Percentiles rank a stretch among this genome's conserved stretches.
phyloP scores from a whole-genome alignment of 345 rosid genomes.

The Anastatica hierochuntica region DNA sequence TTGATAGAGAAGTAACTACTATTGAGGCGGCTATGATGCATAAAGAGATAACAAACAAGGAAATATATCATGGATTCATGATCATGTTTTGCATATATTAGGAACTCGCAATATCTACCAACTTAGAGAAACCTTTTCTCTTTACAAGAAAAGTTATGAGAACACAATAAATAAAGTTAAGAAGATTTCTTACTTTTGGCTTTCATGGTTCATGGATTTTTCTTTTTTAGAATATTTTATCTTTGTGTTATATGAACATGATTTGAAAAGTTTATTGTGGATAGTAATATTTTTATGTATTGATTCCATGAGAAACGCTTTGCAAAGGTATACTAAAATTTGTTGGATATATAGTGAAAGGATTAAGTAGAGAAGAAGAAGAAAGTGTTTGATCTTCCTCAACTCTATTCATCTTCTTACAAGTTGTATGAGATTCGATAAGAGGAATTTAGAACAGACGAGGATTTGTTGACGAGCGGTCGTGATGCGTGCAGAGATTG shows the following conservation, averaged over 20 bases:
- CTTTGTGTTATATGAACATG: slow-evolving; percentile 17
- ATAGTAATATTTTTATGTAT: slow-evolving; percentile 48
- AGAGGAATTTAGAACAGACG: slow-evolving; percentile 78
- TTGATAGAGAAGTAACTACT: slow-evolving; percentile 42
- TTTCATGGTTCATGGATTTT: neutral
- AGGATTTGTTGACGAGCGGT: slow-evolving; percentile 73
- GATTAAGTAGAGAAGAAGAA: no score
- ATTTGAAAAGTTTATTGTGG: slow-evolving; percentile 40
- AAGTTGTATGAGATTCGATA: slow-evolving; percentile 52
- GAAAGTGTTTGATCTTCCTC: neutral
- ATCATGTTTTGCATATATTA: slow-evolving; percentile 49
- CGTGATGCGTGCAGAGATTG: slow-evolving; percentile 71
- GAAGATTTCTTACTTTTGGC: neutral
- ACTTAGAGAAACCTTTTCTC: slow-evolving; percentile 56
- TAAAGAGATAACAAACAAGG: slow-evolving; percentile 45
- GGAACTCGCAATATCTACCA: slow-evolving; percentile 64
- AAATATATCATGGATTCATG: slow-evolving; percentile 54
- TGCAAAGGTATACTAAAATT: slow-evolving; percentile 50
- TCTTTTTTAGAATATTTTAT: no score
- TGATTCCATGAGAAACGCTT: slow-evolving; percentile 72
- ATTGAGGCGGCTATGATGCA: slow-evolving; percentile 52
- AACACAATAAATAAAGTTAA: slow-evolving; percentile 53
- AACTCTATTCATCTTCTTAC: neutral
- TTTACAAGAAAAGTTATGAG: slow-evolving; percentile 45
- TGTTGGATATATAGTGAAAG: neutral